Base-by-base conservation (phyloP, 331 rosid species). In the Pyrus hybrid region DNA sequence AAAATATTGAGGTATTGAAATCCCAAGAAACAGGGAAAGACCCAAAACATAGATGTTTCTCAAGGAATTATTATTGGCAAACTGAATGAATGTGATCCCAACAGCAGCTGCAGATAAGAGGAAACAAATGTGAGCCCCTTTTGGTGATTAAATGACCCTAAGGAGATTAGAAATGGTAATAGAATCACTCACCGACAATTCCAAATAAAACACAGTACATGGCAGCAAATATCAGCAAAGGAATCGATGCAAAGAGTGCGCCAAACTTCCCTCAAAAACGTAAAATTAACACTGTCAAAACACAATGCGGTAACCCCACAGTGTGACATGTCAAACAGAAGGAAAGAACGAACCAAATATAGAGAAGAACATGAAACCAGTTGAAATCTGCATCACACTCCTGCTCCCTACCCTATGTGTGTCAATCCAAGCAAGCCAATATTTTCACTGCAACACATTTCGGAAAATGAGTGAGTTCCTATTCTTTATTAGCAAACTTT, bases 371-470 rank as follows among this genome's bases (percentile, higher is more conserved):
- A 95, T 95, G 90, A 92, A 95, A 53, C 78, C 91, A 62, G 94
- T 77, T 23, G 98, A 92, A 53, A 95, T 89, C 76, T 95, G 97
- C 87, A 92, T 96, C 2, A 91, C 96, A 78, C 99, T 88, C 83
- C 99, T 82, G 91, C 99, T 95, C 65, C 99, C 99, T n/a, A n/a
- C n/a, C n/a, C n/a, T 51, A 95, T 95, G 77, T 76, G 90, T 0
- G 99, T 95, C 76, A 95, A 77, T 71, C 99, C 99, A 77, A 95
- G 97, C 43, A 92, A 87, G 26, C 99, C 99, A 28, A 91, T 91
- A 80, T 95, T 95, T 83, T 95, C 99, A 16, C 99, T 95, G 88
- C 84, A 82, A 49, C 79, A 8, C 71, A 71, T 73, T 30, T 9
- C 12, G 54, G 76, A 63, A 53, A 67, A 32, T 71, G 20, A 21